Conservation (phyloP, 768 basidiomycete species). For the Lactifluus hygrophoroides region DNA sequence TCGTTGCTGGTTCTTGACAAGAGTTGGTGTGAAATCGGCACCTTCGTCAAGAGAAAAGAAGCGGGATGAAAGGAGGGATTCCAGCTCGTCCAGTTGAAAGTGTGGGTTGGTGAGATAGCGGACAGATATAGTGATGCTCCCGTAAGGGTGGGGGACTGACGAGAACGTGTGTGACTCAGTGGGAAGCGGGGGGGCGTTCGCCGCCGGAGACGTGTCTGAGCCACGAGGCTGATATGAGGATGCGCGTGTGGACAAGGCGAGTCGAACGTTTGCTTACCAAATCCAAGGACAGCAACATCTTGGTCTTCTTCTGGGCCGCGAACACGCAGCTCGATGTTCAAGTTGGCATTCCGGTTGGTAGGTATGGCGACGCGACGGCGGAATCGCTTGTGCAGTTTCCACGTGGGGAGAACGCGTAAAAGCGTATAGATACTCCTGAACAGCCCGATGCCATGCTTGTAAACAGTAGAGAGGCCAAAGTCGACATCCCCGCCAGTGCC, state of each 20-base stretch:
- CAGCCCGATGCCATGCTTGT: conserved; percentile 77
- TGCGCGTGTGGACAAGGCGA: neutral
- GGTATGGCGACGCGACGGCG: conserved; percentile 31
- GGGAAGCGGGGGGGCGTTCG: conserved; percentile 33
- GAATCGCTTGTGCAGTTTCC: conserved; percentile 61
- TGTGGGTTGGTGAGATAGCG: conserved; percentile 59
- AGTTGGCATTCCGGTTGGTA: conserved; percentile 34
- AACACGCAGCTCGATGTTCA: conserved; percentile 43
- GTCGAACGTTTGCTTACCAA: conserved; percentile 29
- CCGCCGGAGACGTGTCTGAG: conserved; percentile 34
- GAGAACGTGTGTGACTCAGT: conserved; percentile 55
- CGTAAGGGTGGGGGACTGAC: conserved; percentile 58
- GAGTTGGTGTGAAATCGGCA: conserved; percentile 61
- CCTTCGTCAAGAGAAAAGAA: conserved; percentile 64
- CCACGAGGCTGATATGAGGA: conserved; percentile 19
- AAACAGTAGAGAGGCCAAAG: conserved; percentile 64
- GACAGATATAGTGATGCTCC: conserved; percentile 50
- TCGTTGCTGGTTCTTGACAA: conserved; percentile 54
- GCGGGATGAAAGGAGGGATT: conserved; percentile 63
- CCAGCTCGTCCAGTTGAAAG: conserved; percentile 70
- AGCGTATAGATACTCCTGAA: conserved; percentile 72
- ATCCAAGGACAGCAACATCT: conserved; percentile 28
- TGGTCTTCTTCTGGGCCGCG: conserved; percentile 21
- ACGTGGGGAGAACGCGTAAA: conserved; percentile 65
- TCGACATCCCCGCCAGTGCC: conserved; percentile 29